Percentiles rank a stretch among this genome's conserved stretches.
Conservation (phyloP, 1,284 basidiomycete genomes). For the Cryptococcus deneoformans region DNA sequence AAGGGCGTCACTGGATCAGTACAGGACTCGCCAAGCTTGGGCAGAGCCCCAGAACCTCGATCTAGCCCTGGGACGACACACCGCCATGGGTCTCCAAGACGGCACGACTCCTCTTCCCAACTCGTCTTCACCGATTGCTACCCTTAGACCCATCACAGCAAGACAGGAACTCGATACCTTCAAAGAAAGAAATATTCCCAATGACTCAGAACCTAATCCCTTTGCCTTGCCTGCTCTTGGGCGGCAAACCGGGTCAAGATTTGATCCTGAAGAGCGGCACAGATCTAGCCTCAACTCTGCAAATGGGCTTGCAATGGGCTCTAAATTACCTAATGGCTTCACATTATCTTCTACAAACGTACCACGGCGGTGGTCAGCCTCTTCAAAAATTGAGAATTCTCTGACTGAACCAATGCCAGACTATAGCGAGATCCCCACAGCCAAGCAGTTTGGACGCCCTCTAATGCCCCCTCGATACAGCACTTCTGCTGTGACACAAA, state of each 20-base stretch:
- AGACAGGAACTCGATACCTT: slow-evolving; percentile 8
- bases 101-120: slow-evolving; percentile 22
- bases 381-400: background rate
- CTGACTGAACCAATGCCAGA: background rate
- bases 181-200: slow-evolving; percentile 2
- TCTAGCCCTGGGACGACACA: slow-evolving; percentile 10
- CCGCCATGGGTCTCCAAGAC: slow-evolving; percentile 13
- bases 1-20: slow-evolving; percentile 4
- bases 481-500: slow-evolving; percentile 6
- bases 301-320: background rate
- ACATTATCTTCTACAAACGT: background rate
- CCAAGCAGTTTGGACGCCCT: slow-evolving; percentile 35
- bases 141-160: background rate
- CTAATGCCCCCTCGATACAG: slow-evolving; percentile 32
- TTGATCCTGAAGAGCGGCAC: slow-evolving; percentile 38
- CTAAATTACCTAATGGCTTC: background rate
- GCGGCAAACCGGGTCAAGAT: slow-evolving; percentile 31
- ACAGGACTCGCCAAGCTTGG: slow-evolving; percentile 8
- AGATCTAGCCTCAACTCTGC: slow-evolving; percentile 6
- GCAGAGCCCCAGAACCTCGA: slow-evolving; percentile 7
- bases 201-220: slow-evolving; percentile 26
- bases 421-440: slow-evolving; percentile 33
- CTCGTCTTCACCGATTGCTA: slow-evolving; percentile 11
- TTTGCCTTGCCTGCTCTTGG: slow-evolving; percentile 45
- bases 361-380: background rate